Evolutionary conservation across 192 early-diverging fungal genomes (phyloP).

Genomic region (Haplosporangium gracile): DNA sequence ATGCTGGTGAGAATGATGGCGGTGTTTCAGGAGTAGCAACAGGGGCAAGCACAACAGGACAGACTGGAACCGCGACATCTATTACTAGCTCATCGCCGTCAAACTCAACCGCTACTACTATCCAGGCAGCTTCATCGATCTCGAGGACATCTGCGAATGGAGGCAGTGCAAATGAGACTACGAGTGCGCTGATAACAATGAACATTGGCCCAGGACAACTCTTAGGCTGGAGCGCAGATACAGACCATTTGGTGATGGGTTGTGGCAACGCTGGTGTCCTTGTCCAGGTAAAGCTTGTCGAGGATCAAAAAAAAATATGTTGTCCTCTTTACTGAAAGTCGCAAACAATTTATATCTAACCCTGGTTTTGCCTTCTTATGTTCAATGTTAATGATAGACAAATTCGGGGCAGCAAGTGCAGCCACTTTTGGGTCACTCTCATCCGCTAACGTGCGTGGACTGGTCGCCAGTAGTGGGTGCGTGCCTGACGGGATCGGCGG

Average conservation of each 20-base stretch:
- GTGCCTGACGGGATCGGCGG: slow-evolving; percentile 62
- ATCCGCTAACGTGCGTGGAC: slow-evolving; percentile 63
- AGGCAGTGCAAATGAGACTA: neutral
- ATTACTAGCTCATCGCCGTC: slow-evolving; percentile 1
- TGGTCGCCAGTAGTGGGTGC: slow-evolving; percentile 65
- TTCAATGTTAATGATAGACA: slow-evolving; percentile 15
- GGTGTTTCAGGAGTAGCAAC: slow-evolving; percentile 2
- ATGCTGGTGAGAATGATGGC: neutral
- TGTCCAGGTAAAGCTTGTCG: slow-evolving; percentile 47
- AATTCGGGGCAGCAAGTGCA: slow-evolving; percentile 59
- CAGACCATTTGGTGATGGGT: slow-evolving; percentile 65
- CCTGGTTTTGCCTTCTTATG: neutral
- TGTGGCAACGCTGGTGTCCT: slow-evolving; percentile 62
- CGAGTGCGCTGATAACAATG: slow-evolving; percentile 26
- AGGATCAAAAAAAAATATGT: no score
- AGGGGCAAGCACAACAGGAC: neutral
- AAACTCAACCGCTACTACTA: neutral
- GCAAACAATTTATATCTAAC: neutral
- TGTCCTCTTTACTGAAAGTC: no score
- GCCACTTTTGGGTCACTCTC: slow-evolving; percentile 57
- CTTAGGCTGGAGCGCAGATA: slow-evolving; percentile 66
- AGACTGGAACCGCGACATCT: neutral
- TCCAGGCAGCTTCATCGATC: neutral
- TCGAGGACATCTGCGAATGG: neutral
- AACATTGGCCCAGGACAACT: slow-evolving; percentile 61